These are phyloP conservation scores for Phytopythium mirpurense DNA, from an alignment of 352 stramenopile species.

Conservation along the genomic window DNA sequence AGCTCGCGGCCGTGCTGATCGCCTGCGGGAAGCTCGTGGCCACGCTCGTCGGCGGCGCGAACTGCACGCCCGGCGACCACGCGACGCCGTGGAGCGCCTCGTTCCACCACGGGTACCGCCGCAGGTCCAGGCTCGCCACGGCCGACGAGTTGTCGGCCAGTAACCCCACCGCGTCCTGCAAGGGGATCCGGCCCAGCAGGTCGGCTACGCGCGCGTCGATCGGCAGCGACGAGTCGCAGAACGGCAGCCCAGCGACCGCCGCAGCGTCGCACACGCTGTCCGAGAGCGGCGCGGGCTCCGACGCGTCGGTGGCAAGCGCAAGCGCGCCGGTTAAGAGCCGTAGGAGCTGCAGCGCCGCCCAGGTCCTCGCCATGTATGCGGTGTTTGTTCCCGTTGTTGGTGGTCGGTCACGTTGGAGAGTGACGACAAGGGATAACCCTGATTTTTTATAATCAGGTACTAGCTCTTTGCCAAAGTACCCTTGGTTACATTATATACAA, in stretches of 20 bases:
- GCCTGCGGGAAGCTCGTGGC: conserved; percentile 91
- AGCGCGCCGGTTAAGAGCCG: not conserved
- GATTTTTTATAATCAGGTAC: too few relatives aligned
- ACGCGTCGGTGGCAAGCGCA: too few relatives aligned
- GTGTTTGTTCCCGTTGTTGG: not conserved
- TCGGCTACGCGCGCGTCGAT: conserved; percentile 55
- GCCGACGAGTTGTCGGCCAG: conserved; percentile 55
- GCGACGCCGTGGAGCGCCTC: conserved; percentile 87
- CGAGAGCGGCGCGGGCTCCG: conserved; percentile 15
- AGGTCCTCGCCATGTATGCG: too few relatives aligned
- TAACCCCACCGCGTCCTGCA: conserved; percentile 64
- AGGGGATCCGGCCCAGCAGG: conserved; percentile 56
- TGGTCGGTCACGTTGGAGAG: conserved; percentile 11
- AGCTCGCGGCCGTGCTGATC: conserved; percentile 67
- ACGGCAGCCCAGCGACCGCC: conserved; percentile 40
- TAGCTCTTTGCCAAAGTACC: too few relatives aligned
- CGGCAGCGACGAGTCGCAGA: conserved; percentile 56
- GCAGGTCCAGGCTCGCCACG: conserved; percentile 30
- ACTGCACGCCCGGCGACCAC: conserved; percentile 59
- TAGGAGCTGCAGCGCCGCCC: conserved; percentile 2
- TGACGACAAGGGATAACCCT: not conserved
- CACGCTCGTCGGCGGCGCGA: conserved; percentile 35
- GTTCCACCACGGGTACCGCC: conserved; percentile 86
- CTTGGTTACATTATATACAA: too few relatives aligned
- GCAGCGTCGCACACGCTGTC: conserved; percentile 48